Conservation (phyloP, 2,329 filamentous ascomycete genomes). For the Lachnellula cervina region DNA sequence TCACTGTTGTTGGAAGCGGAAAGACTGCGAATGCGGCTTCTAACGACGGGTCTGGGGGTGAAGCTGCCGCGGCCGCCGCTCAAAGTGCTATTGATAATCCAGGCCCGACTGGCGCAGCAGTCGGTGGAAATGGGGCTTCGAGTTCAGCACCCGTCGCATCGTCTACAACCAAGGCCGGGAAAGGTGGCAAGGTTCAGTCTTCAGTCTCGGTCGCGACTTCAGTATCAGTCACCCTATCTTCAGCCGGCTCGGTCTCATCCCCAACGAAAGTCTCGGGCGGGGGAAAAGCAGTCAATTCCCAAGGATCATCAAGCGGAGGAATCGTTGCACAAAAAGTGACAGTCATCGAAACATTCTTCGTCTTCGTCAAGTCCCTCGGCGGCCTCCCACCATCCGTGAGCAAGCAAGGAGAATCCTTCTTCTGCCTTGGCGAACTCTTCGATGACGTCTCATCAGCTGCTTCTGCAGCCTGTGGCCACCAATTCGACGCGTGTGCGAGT, state of each 20-base stretch:
- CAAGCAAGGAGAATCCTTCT: conserved; percentile 15
- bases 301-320: not conserved
- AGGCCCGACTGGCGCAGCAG: conserved; percentile 14
- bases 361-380: conserved; percentile 19
- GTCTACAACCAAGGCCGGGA: conserved; percentile 2
- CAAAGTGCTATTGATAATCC: conserved; percentile 2
- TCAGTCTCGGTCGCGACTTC: not conserved
- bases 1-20: conserved; percentile 32
- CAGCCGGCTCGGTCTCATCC: not conserved
- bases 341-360: conserved; percentile 25
- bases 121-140: conserved; percentile 23
- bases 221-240: not conserved
- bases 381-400: conserved; percentile 20
- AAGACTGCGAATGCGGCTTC: conserved; percentile 17
- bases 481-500: conserved; percentile 18
- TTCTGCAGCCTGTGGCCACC: conserved; percentile 19
- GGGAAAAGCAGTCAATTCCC: not conserved
- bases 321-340: conserved; percentile 16
- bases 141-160: not conserved
- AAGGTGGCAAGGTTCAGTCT: not conserved
- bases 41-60: conserved; percentile 16
- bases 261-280: conserved; percentile 5
- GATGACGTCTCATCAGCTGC: conserved; percentile 17
- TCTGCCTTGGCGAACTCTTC: conserved; percentile 20
- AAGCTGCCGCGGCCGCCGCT: conserved; percentile 13